Evolutionary conservation across 257 asterid genomes (phyloP), one percentile per base, ranked within the genome.

Genomic region (Verbena officinalis): DNA sequence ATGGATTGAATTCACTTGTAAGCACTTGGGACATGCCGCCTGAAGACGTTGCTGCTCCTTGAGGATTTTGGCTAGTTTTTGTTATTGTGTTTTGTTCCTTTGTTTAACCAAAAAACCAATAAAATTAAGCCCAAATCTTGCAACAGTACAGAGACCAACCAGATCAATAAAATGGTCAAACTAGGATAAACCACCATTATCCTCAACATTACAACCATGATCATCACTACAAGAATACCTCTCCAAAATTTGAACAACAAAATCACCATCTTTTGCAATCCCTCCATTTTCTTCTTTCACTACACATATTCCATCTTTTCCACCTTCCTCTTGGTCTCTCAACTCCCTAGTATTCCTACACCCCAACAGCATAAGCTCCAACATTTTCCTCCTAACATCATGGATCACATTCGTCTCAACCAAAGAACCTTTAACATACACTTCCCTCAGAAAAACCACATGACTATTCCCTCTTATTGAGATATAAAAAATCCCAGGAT

Each of bases 401-500:
- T 80, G 77, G 60, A 87, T 22, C 13, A 64, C 71, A 57, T 86
- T 75, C 0, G 84, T 33, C 54, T 86, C 85, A 44, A 84, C 57
- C 83, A 93, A 74, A 67, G 76, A 72, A 54, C 90, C 96, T 33
- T 69, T 68, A 22, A 42, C 27, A 66, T 87, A 90, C 12, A 85
- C 92, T 68, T 90, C 96, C 59, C 91, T 81, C 19, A 93, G 77
- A 63, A 87, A 90, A 55, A 90, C 88, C 67, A 81, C 54, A 23
- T 78, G 87, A 11, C 64, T 44, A 36, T 75, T 75, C 75, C 95
- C 94, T 69, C 81, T 80, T 4, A 83, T 85, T 1, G 97, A 84
- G 24, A 93, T 23, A 70, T 90, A 90, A 67, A 90, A 92, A 39
- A 93, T 84, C 74, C 96, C 97, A 0, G 91, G 92, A 75, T 90